Percentiles rank a stretch among this genome's conserved stretches.
phyloP scores from a whole-genome alignment of 305 asterid species.

The Solanum hybrid region DNA sequence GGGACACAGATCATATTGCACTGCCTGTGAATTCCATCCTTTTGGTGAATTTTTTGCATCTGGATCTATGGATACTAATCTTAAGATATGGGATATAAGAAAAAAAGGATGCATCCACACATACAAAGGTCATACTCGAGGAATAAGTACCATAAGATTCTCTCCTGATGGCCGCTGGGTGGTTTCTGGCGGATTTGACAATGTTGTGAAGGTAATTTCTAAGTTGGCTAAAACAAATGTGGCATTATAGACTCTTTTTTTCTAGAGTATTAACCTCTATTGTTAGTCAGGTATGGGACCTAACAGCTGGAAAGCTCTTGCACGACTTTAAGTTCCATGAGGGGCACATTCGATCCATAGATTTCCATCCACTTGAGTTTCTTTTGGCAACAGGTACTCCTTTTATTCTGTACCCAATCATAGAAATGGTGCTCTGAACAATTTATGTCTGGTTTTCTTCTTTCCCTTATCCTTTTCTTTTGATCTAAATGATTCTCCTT shows the following conservation, averaged over 20 bases:
- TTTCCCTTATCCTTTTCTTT: background rate
- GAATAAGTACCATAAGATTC: slow-evolving; percentile 82
- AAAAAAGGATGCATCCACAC: slow-evolving; percentile 98
- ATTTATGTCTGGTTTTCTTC: background rate
- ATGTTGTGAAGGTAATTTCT: slow-evolving; percentile 73
- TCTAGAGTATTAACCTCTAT: slow-evolving; percentile 12
- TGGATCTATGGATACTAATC: slow-evolving; percentile 97
- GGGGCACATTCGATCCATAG: slow-evolving; percentile 85
- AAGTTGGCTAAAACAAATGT: slow-evolving; percentile 1
- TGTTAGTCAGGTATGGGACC: slow-evolving; percentile 82
- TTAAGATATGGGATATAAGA: slow-evolving; percentile 96
- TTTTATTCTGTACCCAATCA: background rate
- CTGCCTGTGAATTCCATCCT: slow-evolving; percentile 95
- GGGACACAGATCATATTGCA: slow-evolving; percentile 97
- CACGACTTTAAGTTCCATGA: slow-evolving; percentile 92
- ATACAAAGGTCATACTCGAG: slow-evolving; percentile 94
- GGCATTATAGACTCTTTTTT: slow-evolving; percentile 7
- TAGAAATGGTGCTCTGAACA: slow-evolving; percentile 2
- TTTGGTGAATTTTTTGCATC: slow-evolving; percentile 98
- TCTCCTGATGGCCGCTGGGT: slow-evolving; percentile 99
- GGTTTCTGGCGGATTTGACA: slow-evolving; percentile 97
- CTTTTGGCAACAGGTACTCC: slow-evolving; percentile 83
- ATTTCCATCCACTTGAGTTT: slow-evolving; percentile 95
- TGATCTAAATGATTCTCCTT: background rate
- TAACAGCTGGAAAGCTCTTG: slow-evolving; percentile 97